Base-by-base conservation (phyloP, 345 rosid genomes). In the Raphanus sativus region DNA sequence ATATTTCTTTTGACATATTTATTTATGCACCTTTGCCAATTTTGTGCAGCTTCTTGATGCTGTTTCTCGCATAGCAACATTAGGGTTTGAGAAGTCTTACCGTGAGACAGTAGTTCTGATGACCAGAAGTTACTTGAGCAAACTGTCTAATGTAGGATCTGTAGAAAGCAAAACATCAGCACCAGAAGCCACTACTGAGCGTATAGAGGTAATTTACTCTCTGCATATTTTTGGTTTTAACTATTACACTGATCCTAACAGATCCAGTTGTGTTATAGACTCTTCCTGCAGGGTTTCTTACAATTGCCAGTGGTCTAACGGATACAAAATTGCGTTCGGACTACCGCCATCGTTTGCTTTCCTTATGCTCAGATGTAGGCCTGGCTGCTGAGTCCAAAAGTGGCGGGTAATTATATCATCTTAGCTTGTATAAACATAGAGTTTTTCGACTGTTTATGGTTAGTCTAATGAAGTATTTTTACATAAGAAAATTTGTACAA, bases 301-400 rank as follows among this genome's bases (percentile, higher is more conserved):
- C 90, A 82, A 89, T 96, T 83, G 93, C 96, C 71, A 82, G 84
- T 77, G 89, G 90, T 81, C 99, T 96, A 64, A 87, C 65, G 73
- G 82, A 83, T 82, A 69, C 79, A 48, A 91, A 87, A 77, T 76
- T 96, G 86, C 95, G 97, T 40, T 84, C 93, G 30, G 99, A 96
- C 82, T 93, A 83, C 80, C 96, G 95, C 65, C 94, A 92, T 80
- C 96, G 98, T 38, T 82, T 93, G 86, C 85, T 96, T 69, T 90
- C 97, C 81, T 87, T 96, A 82, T 96, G 99, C 85, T 96, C 99
- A 63, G 98, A 96, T 85, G 95, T 93, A 70, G 97, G 98, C 81
- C 78, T 96, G 85, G 96, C 93, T 65, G 97, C 97, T 72, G 99
- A 96, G 88, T 88, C 97, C 65, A 90, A 88, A 85, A 89, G 90